Base-by-base conservation (phyloP, 345 rosid species). In the Salix suchowensis region DNA sequence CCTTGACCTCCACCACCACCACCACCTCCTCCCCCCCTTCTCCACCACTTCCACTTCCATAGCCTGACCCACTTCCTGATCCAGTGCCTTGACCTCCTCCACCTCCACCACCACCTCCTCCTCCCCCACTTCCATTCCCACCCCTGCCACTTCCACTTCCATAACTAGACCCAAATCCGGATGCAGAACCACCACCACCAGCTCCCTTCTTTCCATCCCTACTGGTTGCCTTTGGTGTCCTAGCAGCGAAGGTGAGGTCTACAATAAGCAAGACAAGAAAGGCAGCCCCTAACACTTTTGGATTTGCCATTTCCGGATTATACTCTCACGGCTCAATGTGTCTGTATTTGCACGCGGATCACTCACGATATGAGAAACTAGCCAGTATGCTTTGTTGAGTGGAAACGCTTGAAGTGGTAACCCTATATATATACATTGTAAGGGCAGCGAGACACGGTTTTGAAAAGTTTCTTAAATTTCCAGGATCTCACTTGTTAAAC, bases 171-270 rank as follows among this genome's bases (percentile, higher is more conserved):
- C 77, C 77, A 7, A 40, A 42, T 7, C 77, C 77, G 0, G 37
- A 34, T 5, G 37, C 7, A 36, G 37, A 36, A 23, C 77, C 80
- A 1, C 86, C 80, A 1, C 86, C 82, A 14, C 89, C 87, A 16
- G 85, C 83, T 19, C 85, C 87, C 4, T 75, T 85, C 21, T 86
- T 87, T 13, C 86, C 84, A 2, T 88, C 87, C 0, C 88, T 88
- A 0, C 88, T 74, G 7, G 64, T 3, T 7, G 60, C 72, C 72
- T 65, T 80, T 18, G 69, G 54, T 6, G 71, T 46, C 84, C 91
- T 88, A 54, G 82, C 86, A 24, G 87, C 91, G 34, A 85, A 81
- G 75, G 83, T 65, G 6, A 88, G 67, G 76, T 88, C 85, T 52
- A 85, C 78, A 67, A 87, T 50, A 34, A 88, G 79, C 81, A 88